phyloP scores from a whole-genome alignment of 495 filamentous ascomycete genomes.

The Penicillium atrosanguineum region DNA sequence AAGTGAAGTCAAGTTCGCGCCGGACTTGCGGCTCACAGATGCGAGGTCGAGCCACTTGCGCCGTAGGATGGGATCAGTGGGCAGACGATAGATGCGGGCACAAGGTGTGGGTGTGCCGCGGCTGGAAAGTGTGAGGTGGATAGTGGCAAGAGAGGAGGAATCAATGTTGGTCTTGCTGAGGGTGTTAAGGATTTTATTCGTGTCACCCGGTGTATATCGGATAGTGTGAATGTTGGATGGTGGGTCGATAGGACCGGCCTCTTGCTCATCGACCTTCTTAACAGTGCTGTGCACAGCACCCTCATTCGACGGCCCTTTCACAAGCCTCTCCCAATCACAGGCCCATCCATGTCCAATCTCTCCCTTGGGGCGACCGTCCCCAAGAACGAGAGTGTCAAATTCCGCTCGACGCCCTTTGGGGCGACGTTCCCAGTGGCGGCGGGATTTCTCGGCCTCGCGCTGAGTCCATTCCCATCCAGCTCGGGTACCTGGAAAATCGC shows the following conservation, averaged over 20 bases:
- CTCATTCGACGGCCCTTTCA: conserved; percentile 26
- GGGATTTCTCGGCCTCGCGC: conserved; percentile 58
- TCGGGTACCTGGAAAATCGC: conserved; percentile 77
- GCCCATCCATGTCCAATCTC: conserved; percentile 82
- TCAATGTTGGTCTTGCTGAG: conserved; percentile 21
- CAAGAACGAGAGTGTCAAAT: conserved; percentile 74
- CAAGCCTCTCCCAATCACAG: conserved; percentile 80
- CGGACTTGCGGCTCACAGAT: conserved; percentile 16
- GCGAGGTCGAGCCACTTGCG: conserved; percentile 51
- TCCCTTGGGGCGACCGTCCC: conserved; percentile 65
- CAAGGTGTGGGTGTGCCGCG: conserved; percentile 61
- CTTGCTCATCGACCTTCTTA: conserved; percentile 10
- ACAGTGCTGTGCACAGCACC: not conserved
- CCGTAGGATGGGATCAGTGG: conserved; percentile 47
- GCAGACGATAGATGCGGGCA: conserved; percentile 72
- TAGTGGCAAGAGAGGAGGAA: conserved; percentile 47
- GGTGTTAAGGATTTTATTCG: conserved; percentile 21
- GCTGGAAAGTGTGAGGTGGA: conserved; percentile 55
- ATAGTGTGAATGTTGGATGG: conserved; percentile 35
- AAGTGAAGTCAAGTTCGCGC: conserved; percentile 5
- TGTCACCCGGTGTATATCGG: conserved; percentile 18
- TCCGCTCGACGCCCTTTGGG: conserved; percentile 80
- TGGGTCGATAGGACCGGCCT: conserved; percentile 15
- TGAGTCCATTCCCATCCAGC: conserved; percentile 79
- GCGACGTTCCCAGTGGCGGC: conserved; percentile 68